Base-by-base conservation (phyloP, 1,139 yeast species). In the Candida pseudoviswanathii region DNA sequence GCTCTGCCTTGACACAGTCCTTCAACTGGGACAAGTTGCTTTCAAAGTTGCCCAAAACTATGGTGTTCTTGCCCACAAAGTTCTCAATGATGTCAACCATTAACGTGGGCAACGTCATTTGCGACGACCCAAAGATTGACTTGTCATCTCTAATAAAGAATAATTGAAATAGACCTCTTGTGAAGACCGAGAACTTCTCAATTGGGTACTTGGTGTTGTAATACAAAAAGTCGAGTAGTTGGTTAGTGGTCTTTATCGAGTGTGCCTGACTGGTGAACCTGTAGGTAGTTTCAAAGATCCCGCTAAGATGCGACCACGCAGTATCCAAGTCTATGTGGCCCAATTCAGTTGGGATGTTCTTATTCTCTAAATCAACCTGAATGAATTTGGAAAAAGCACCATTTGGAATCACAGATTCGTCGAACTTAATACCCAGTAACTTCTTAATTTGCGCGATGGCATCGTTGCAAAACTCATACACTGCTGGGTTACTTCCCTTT, bases 111-210 rank as follows among this genome's bases (percentile, higher is more conserved):
- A 62, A 44, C 33, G 52, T 54, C n/a, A 66, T 40, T 27, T 51
- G 55, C 1, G 34, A 21, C 5, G 67, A 62, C 44, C 75, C 78
- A 46, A 81, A 58, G 1, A 86, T 70, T 1, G 82, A 68, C 48
- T 77, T 78, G 61, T 85, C 84, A 59, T 85, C 87, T 51, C 89
- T 68, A 4, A 86, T 69, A 25, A 85, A 67, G 58, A 78, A 84
- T 33, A 85, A 64, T 51, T 86, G 88, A 57, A 85, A 78, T 24
- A 84, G 58, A 2, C 88, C 87, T 51, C 92, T 71, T 1, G 85
- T 74, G 22, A 86, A 63, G 1, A 82, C 84, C 58, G 82, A 68
- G 37, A 58, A 83, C 2, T 68, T 47, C 6, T 58, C 53, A 26
- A 67, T 62, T 9, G 62, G 58, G 41, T 59, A 55, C 37, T 67